Evolutionary conservation across 768 basidiomycete species (phyloP).

Genomic region (Serendipita sp.): DNA sequence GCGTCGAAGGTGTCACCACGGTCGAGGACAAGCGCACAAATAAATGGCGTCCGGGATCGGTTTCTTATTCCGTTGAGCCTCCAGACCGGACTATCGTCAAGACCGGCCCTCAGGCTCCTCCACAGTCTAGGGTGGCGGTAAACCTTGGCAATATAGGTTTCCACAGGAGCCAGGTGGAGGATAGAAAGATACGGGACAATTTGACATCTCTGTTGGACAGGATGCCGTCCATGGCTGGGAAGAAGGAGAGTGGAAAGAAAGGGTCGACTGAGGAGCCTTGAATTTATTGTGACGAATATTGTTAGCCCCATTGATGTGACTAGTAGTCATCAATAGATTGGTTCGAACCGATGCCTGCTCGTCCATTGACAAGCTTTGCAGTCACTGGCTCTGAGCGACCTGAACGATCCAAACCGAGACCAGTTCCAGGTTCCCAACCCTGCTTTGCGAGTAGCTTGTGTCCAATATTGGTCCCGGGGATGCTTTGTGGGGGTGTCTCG

Average conservation of each 20-base stretch:
- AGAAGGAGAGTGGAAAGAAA: background rate
- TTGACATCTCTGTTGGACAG: background rate
- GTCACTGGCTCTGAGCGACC: background rate
- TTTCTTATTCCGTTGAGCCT: background rate
- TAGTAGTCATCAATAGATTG: background rate
- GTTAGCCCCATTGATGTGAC: no score
- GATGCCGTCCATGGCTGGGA: background rate
- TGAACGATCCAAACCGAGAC: slow-evolving; percentile 19
- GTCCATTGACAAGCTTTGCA: background rate
- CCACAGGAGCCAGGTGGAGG: no score
- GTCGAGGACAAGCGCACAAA: background rate
- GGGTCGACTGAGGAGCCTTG: background rate
- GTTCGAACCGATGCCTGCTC: background rate
- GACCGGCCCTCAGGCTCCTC: background rate
- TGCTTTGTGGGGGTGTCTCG: slow-evolving; percentile 30
- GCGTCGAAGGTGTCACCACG: background rate
- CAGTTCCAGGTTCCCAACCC: slow-evolving; percentile 57
- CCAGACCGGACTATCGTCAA: background rate
- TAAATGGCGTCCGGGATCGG: background rate
- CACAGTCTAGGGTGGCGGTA: no score
- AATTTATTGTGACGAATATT: no score
- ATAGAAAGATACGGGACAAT: no score
- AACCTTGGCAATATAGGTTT: background rate
- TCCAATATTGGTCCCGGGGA: slow-evolving; percentile 46
- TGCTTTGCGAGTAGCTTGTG: slow-evolving; percentile 52